Conservation (phyloP, 331 rosid species). For the Pyracantha coccinea region DNA sequence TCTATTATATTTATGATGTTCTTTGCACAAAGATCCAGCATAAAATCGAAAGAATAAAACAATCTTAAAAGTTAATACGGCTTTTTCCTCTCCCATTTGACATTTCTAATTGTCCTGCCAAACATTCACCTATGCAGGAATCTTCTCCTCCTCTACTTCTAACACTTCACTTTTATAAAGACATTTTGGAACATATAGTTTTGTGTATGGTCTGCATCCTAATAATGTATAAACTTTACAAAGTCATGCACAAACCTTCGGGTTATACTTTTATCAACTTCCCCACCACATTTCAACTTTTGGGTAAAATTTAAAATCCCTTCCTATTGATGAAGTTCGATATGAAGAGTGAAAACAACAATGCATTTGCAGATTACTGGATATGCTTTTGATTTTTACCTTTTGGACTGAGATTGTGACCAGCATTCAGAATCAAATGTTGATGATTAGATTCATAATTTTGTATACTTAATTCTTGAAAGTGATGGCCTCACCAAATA, state of each 20-base stretch:
- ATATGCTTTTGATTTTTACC: not conserved
- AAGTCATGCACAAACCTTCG: not conserved
- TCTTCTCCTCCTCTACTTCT: not conserved
- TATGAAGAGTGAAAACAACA: not conserved
- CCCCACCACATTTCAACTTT: constrained; percentile 3
- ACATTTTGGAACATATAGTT: not conserved
- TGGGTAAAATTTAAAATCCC: not conserved
- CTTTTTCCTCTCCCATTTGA: not conserved
- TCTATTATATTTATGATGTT: not conserved
- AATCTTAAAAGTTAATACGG: not conserved
- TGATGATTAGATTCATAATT: not conserved
- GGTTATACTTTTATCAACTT: not conserved
- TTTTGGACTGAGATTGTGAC: not conserved
- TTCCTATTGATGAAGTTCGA: not conserved
- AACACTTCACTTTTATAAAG: not conserved
- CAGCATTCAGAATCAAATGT: not conserved
- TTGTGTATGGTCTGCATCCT: not conserved
- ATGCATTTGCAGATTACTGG: not conserved
- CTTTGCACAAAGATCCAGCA: constrained; percentile 1
- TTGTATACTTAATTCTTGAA: not conserved
- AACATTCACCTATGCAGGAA: constrained; percentile 17
- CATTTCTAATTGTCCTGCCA: constrained; percentile 25
- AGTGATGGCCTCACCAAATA: not conserved
- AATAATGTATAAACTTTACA: not conserved
- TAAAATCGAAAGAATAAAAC: constrained; percentile 3